A percentile compares a stretch with the other conserved stretches of the same genome.
phyloP scores from a whole-genome alignment of 768 basidiomycete genomes.

The Cyclocybe aegerita region DNA sequence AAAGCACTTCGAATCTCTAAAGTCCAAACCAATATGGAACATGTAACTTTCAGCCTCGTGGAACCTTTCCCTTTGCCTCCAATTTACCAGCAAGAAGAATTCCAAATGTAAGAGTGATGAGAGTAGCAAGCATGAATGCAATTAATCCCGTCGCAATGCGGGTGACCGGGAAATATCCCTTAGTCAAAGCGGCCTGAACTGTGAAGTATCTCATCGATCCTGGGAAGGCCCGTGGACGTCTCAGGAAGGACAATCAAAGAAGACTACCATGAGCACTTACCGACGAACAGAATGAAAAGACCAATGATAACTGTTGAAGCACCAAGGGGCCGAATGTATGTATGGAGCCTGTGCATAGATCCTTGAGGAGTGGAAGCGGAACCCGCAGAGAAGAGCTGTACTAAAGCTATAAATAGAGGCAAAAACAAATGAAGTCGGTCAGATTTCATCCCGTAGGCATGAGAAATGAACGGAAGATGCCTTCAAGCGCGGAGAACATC shows the following conservation, averaged over 20 bases:
- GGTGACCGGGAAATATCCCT: constrained; percentile 56
- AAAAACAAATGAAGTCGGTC: neutral
- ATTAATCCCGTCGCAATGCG: constrained; percentile 41
- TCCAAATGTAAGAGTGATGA: constrained; percentile 44
- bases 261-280: constrained; percentile 29
- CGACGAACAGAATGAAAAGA: constrained; percentile 45
- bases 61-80: neutral
- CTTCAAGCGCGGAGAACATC: neutral
- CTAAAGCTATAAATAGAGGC: constrained; percentile 37
- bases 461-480: neutral
- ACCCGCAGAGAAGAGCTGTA: constrained; percentile 51
- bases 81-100: constrained; percentile 35
- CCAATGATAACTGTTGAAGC: constrained; percentile 45
- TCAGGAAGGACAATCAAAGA: neutral
- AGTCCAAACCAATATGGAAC: no score
- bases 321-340: constrained; percentile 53
- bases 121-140: constrained; percentile 33
- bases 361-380: constrained; percentile 12
- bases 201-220: constrained; percentile 54
- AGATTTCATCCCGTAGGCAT: neutral
- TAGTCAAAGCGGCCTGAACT: constrained; percentile 47
- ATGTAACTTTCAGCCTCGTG: no score
- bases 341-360: constrained; percentile 19
- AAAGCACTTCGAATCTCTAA: no score
- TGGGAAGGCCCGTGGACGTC: constrained; percentile 17